These are phyloP conservation scores for Coemansia sp. DNA, from an alignment of 192 early-diverging fungal genomes.

Conservation along the genomic window DNA sequence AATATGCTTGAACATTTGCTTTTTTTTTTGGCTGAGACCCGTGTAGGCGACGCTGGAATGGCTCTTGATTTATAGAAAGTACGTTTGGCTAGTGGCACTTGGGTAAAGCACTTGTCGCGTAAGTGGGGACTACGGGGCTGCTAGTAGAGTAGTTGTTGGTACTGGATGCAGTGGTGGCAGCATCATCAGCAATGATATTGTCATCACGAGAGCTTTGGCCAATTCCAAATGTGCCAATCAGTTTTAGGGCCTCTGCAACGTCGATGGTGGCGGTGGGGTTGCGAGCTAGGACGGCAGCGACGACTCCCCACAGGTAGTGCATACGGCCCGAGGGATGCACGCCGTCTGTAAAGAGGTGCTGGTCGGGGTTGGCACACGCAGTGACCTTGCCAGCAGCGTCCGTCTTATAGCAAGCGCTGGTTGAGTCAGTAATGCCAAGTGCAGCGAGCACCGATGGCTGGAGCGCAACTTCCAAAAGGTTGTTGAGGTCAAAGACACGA, in stretches of 20 bases:
- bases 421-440: constrained; percentile 26
- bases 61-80: not conserved
- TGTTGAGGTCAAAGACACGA: constrained; percentile 27
- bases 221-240: constrained; percentile 17
- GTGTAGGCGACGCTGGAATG: too few species aligned
- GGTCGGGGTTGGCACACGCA: constrained; percentile 40
- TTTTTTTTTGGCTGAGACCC: not conserved
- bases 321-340: constrained; percentile 46
- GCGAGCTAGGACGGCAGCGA: constrained; percentile 33
- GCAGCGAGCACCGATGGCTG: constrained; percentile 18
- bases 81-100: not conserved
- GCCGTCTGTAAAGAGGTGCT: constrained; percentile 42
- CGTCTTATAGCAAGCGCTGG: constrained; percentile 22
- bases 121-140: not conserved
- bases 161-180: constrained; percentile 8
- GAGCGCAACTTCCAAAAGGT: constrained; percentile 21
- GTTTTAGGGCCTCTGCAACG: constrained; percentile 8
- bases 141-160: constrained; percentile 7
- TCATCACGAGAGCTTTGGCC: constrained; percentile 27
- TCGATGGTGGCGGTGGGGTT: constrained; percentile 24
- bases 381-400: constrained; percentile 10
- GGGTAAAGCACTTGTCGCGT: not conserved
- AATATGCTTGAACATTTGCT: too few species aligned
- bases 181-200: constrained; percentile 33
- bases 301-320: constrained; percentile 46